These are phyloP conservation scores for Paramyrothecium roridum DNA, from an alignment of 2,329 filamentous ascomycete species.

Conservation along the genomic window DNA sequence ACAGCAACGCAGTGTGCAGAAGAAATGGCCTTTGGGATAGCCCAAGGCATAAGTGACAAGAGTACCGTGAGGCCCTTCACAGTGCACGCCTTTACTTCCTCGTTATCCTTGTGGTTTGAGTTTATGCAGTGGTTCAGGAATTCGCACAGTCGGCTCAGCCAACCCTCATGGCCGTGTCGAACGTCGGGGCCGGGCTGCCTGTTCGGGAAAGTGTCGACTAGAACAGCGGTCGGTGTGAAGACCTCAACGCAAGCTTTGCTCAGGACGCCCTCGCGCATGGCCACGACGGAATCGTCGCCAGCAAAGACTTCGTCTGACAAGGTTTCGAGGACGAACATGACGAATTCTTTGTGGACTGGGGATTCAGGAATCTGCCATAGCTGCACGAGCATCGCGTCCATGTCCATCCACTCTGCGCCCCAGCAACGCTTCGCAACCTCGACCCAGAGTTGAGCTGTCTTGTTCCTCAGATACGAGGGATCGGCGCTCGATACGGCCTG, in stretches of 20 bases:
- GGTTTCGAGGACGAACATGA: constrained; percentile 84
- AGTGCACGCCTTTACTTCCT: constrained; percentile 66
- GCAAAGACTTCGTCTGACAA: constrained; percentile 94
- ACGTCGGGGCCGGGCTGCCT: constrained; percentile 66
- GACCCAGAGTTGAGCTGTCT: constrained; percentile 91
- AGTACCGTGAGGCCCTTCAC: constrained; percentile 75
- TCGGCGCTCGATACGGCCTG: constrained; percentile 68
- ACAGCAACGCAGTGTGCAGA: constrained; percentile 67
- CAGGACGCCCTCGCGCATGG: constrained; percentile 76
- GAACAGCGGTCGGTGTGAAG: constrained; percentile 75
- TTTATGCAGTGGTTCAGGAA: constrained; percentile 72
- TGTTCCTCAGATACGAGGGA: constrained; percentile 83
- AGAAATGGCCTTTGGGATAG: constrained; percentile 77
- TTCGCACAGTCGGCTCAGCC: constrained; percentile 74
- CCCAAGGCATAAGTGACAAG: constrained; percentile 80
- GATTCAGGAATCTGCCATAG: constrained; percentile 73
- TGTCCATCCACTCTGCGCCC: constrained; percentile 90
- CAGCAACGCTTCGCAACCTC: constrained; percentile 91
- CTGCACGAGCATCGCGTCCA: constrained; percentile 80
- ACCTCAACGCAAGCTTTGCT: constrained; percentile 92
- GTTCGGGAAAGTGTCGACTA: constrained; percentile 73
- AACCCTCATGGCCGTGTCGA: constrained; percentile 78
- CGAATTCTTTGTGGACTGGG: constrained; percentile 73
- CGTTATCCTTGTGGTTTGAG: constrained; percentile 60
- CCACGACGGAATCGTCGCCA: constrained; percentile 82